Conservation (phyloP, 805 yeast genomes). For the Cyberlindnera xylosilytica region DNA sequence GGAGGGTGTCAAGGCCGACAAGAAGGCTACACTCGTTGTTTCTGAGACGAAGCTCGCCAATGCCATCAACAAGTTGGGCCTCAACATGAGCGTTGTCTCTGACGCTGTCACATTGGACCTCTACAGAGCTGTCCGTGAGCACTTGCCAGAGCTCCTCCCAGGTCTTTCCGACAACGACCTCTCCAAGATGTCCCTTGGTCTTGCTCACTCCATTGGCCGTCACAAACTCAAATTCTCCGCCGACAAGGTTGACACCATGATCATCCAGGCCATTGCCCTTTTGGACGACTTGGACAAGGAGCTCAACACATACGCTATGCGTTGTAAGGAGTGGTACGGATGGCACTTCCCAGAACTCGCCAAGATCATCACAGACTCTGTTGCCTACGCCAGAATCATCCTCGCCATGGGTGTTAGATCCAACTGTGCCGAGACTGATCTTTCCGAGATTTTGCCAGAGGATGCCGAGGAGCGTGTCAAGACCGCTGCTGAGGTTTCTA, state of each 20-base stretch:
- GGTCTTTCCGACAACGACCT: constrained; percentile 84
- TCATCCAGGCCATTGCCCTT: constrained; percentile 96
- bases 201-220: constrained; percentile 98
- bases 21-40: constrained; percentile 83
- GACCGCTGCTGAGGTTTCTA: constrained; percentile 96
- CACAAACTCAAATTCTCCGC: constrained; percentile 96
- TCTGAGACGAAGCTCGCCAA: constrained; percentile 95
- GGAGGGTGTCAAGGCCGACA: constrained; percentile 72
- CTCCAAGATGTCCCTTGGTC: constrained; percentile 94
- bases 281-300: constrained; percentile 97
- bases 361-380: constrained; percentile 92
- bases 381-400: constrained; percentile 92
- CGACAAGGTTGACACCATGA: constrained; percentile 98
- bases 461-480: constrained; percentile 89
- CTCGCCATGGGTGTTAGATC: constrained; percentile 92
- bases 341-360: constrained; percentile 99
- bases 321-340: constrained; percentile 99
- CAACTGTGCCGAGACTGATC: constrained; percentile 85
- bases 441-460: constrained; percentile 88
- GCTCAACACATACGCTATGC: constrained; percentile 96
- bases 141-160: constrained; percentile 90
- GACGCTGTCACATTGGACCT: constrained; percentile 95
- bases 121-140: constrained; percentile 92
- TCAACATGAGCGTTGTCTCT: constrained; percentile 82
- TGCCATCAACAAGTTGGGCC: constrained; percentile 90